Conservation (phyloP, 495 filamentous ascomycete species). For the Xylaria nigripes region DNA sequence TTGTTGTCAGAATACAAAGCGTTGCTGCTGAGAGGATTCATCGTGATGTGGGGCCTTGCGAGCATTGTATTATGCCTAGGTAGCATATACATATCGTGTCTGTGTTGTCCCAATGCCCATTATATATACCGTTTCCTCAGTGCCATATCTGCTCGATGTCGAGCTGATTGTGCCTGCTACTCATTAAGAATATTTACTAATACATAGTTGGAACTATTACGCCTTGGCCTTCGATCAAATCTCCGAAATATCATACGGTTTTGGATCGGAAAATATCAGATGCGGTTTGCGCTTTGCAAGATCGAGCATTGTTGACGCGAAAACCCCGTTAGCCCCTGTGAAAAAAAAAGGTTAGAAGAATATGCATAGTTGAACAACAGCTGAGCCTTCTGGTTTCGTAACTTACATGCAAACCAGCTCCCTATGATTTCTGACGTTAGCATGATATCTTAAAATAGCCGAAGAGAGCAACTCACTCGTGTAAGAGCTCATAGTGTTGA, state of each 20-base stretch:
- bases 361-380: not conserved
- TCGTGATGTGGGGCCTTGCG: too few relatives aligned
- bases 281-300: slow-evolving; percentile 78
- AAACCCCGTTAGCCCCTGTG: slow-evolving; percentile 80
- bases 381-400: not conserved
- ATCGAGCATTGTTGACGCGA: slow-evolving; percentile 87
- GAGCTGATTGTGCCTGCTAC: not conserved
- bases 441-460: not conserved
- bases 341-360: slow-evolving; percentile 8
- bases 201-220: not conserved
- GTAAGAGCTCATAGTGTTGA: slow-evolving; percentile 63
- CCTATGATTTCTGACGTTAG: slow-evolving; percentile 39
- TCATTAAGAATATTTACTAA: not conserved
- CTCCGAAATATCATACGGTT: slow-evolving; percentile 7
- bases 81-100: too few relatives aligned
- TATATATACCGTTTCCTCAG: not conserved
- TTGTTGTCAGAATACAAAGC: too few relatives aligned
- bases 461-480: slow-evolving; percentile 49
- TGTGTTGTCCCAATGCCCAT: too few relatives aligned
- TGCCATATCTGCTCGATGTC: not conserved
- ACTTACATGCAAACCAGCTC: slow-evolving; percentile 84
- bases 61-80: too few relatives aligned
- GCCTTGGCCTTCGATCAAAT: not conserved
- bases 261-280: slow-evolving; percentile 56
- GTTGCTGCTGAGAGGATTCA: too few relatives aligned